A percentile compares a stretch with the other conserved stretches of the same genome.
These are phyloP conservation scores for Leptographium wingfieldii DNA, from an alignment of 2,329 filamentous ascomycete genomes.

Conservation along the genomic window DNA sequence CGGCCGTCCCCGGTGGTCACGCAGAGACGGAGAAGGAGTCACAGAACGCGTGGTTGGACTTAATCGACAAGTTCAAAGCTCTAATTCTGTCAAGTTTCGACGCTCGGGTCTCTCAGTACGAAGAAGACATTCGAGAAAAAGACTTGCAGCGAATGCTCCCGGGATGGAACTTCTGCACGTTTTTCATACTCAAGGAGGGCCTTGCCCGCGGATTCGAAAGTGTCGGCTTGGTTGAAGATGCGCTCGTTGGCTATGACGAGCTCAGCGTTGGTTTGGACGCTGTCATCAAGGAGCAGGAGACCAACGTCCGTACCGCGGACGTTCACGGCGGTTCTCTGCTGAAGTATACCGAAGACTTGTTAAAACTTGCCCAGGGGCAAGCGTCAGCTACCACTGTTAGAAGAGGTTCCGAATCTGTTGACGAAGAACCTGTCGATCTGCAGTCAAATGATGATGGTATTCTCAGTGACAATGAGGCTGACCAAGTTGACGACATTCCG, in stretches of 20 bases:
- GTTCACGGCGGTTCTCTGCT: slow-evolving; percentile 63
- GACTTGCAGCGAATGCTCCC: slow-evolving; percentile 77
- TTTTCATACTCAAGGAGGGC: slow-evolving; percentile 95
- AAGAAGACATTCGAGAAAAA: slow-evolving; percentile 92
- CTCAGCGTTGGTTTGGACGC: slow-evolving; percentile 76
- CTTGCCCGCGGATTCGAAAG: slow-evolving; percentile 90
- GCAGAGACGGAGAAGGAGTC: slow-evolving; percentile 64
- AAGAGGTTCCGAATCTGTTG: slow-evolving; percentile 19
- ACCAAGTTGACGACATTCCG: slow-evolving; percentile 37
- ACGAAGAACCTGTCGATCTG: slow-evolving; percentile 35
- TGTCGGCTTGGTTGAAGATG: slow-evolving; percentile 90
- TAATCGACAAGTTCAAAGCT: slow-evolving; percentile 76
- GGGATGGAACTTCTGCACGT: slow-evolving; percentile 98
- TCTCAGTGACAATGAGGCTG: neutral
- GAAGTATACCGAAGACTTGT: slow-evolving; percentile 60
- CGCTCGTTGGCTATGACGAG: slow-evolving; percentile 88
- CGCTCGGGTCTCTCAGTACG: slow-evolving; percentile 80
- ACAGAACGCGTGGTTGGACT: slow-evolving; percentile 69
- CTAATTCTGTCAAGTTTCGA: slow-evolving; percentile 86
- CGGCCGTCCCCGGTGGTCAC: slow-evolving; percentile 50
- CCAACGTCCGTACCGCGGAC: slow-evolving; percentile 41
- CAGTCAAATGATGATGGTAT: slow-evolving; percentile 23
- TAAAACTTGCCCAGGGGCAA: slow-evolving; percentile 41
- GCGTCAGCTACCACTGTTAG: slow-evolving; percentile 22
- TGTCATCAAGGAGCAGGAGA: slow-evolving; percentile 58